Base-by-base conservation (phyloP, 768 basidiomycete species). In the Rhodosporidiobolus odoratus region DNA sequence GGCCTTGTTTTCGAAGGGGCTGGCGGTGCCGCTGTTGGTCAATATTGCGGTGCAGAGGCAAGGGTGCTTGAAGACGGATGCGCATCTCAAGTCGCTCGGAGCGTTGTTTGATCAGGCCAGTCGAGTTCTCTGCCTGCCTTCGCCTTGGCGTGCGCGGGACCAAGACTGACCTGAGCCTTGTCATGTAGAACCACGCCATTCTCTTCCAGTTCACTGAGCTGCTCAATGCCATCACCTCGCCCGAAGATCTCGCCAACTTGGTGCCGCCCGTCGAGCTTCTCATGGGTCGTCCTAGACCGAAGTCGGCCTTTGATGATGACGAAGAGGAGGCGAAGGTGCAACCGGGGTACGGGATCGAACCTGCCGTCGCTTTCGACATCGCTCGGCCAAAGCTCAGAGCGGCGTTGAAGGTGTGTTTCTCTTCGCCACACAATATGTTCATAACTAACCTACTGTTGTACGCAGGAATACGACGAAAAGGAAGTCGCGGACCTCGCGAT, bases 291-390 rank as follows among this genome's bases (percentile, higher is more conserved):
- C 48, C 48, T 50, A 23, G 21, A 9, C 12, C 48, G 43, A 45
- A 45, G 43, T 12, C 12, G 13, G 43, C 12, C 43, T 45, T 45
- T 45, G 43, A 45, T 23, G 43, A 45, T 23, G 43, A 45, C 13
- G 43, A 23, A 13, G 43, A 13, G 12, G 43, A 84, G 61, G 83
- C 84, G n/a, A n/a, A n/a, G n/a, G n/a, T n/a, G n/a, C n/a, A n/a
- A n/a, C n/a, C n/a, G n/a, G n/a, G n/a, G 47, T 98, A 89, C 79
- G 90, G 89, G 12, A 86, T 99, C 54, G 86, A 87, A 68, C 86
- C 89, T 45, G 86, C 90, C 19, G 88, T 96, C 65, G 91, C 92
- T 62, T 96, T 98, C 90, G 92, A 94, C 78, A 88, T 98, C 66
- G 85, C 91, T 47, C 86, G 96, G 23, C 93, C 95, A 3, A 62